These are phyloP conservation scores for Rugonectria rugulosa DNA, from an alignment of 2,329 filamentous ascomycete genomes.

Conservation along the genomic window DNA sequence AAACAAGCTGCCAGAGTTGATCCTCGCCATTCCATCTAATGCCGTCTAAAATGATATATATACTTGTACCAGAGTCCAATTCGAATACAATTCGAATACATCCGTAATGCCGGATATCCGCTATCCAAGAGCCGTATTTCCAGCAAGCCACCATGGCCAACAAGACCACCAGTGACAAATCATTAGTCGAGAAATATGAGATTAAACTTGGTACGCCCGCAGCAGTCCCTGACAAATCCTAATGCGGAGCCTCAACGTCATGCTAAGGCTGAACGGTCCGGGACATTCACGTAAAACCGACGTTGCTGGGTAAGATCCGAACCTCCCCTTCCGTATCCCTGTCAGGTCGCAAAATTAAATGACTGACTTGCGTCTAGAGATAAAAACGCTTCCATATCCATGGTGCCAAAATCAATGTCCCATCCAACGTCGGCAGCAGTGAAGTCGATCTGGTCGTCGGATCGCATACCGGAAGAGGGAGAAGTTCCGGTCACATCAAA, in stretches of 20 bases:
- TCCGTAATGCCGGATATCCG: constrained; percentile 23
- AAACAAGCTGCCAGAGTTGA: not conserved
- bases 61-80: too few relatives aligned
- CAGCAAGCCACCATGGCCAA: constrained; percentile 16
- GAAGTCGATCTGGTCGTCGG: constrained; percentile 38
- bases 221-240: constrained; percentile 11
- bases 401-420: constrained; percentile 42
- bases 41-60: constrained; percentile 2
- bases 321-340: too few relatives aligned
- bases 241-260: constrained; percentile 1
- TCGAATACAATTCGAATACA: constrained; percentile 1
- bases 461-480: constrained; percentile 23
- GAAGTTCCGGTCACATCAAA: constrained; percentile 36
- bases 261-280: constrained; percentile 7
- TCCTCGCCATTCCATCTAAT: not conserved
- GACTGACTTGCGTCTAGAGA: constrained; percentile 40
- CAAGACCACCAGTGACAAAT: constrained; percentile 7
- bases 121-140: constrained; percentile 18
- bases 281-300: constrained; percentile 1
- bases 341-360: constrained; percentile 36
- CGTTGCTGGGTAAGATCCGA: not conserved
- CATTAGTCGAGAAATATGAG: constrained; percentile 1
- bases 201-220: not conserved
- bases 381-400: constrained; percentile 44
- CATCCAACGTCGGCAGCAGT: constrained; percentile 41